Evolutionary conservation across 768 basidiomycete species (phyloP).

Genomic region (Podaxis sp.): DNA sequence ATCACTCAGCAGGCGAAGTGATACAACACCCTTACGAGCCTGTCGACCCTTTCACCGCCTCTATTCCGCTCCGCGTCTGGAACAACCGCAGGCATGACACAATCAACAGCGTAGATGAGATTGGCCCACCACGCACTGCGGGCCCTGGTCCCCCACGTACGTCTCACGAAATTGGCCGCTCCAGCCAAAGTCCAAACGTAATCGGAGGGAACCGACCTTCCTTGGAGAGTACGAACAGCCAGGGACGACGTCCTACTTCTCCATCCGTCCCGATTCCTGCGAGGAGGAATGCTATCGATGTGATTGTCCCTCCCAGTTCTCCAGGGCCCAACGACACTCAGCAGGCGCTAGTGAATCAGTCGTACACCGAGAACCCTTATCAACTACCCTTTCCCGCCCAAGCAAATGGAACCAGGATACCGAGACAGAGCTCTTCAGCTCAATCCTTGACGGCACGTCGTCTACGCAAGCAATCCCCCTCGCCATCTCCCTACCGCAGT

Average conservation of each 20-base stretch:
- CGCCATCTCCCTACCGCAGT: not conserved
- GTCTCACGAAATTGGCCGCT: not conserved
- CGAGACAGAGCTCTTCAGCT: not conserved
- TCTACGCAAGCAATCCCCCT: not conserved
- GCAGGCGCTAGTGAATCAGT: not conserved
- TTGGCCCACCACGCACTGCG: not conserved
- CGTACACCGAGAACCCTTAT: not conserved
- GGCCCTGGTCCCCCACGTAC: not conserved
- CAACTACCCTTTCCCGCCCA: not conserved
- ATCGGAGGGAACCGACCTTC: not conserved
- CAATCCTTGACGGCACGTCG: not conserved
- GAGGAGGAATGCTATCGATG: not conserved
- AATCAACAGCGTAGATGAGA: constrained; percentile 6
- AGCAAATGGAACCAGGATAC: not conserved
- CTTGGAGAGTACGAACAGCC: not conserved
- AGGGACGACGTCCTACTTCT: not conserved
- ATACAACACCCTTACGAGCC: constrained; percentile 4
- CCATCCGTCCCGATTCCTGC: not conserved
- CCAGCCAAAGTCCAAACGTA: not conserved
- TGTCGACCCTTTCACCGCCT: constrained; percentile 4
- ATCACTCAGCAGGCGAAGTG: not conserved
- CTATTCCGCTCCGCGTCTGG: not conserved
- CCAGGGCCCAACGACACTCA: not conserved
- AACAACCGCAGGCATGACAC: constrained; percentile 4
- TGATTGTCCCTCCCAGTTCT: not conserved